Base-by-base conservation (phyloP, 2,329 filamentous ascomycete species). In the Xylariaceae sp. region DNA sequence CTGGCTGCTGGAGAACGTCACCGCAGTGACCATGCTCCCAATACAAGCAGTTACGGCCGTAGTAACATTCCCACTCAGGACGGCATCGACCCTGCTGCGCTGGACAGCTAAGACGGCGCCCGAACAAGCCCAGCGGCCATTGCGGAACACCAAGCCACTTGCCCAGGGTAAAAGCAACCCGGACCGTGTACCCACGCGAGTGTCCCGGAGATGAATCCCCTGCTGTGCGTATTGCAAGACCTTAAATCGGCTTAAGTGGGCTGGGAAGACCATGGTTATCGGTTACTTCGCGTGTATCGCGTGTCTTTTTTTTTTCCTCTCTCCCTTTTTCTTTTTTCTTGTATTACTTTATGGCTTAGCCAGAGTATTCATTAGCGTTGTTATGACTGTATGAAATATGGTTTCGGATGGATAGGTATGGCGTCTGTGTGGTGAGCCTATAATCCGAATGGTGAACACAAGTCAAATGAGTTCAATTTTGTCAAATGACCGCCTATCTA, bases 51-150 rank as follows among this genome's bases (percentile, higher is more conserved):
- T 71, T 2, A 43, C 76, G 9, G 67, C 69, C 15, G 62, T 79
- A 19, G 48, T 76, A 5, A 67, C 74, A 8, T 68, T 78, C 45
- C 77, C 77, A 1, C 68, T 78, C 29, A 71, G 69, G 32, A 71
- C 71, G 2, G 54, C 72, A 13, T 66, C 72, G 22, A 63, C 67
- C 2, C 51, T 74, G 22, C 62, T 74, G 37, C 56, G 62, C 40
- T 59, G 64, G 37, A 71, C 67, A 51, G 65, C 65, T 36, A 66
- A 61, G 30, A 43, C 58, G 15, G 64, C 66, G 40, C 45, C 62
- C 13, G 68, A 71, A 47, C 71, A 64, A 50, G 53, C 58, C 26
- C 59, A 59, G 12, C 63, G 54, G 47, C 49, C 54, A 9, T 26
- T 46, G 19, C 59, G 65, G 19, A 61, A 50, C 7, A 56, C 57